Base-by-base conservation (phyloP, 805 yeast genomes). In the Candida coquimbonensis region DNA sequence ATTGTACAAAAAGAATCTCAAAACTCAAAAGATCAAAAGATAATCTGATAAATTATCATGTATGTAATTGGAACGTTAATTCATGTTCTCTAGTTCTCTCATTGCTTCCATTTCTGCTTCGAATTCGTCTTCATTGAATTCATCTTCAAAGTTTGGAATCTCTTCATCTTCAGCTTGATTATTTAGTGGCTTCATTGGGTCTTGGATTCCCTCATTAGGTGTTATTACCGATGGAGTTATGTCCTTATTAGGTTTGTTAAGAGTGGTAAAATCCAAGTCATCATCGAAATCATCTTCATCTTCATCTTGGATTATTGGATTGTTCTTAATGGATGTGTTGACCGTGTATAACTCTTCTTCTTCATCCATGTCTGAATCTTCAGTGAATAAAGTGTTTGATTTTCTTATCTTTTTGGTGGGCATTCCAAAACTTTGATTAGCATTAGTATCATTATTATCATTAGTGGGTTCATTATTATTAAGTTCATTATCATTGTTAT, bases 71-170 rank as follows among this genome's bases (percentile, higher is more conserved):
- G 24, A 21, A 6, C 16, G 4, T n/a, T 13, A 36, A 21, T 36
- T 12, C n/a, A 21, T 13, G 13, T 42, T 32, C 14, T 46, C 49
- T 21, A 46, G 19, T 9, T 45, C 49, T 25, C 46, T 40, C 56
- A 54, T 45, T 13, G 57, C 52, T 36, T 55, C 58, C 54, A 51
- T 43, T 42, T 56, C 61, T 5, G 56, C 61, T 12, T 47, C 61
- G 29, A 51, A 54, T 9, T 50, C 50, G 9, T 52, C 57, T 4
- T 40, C 48, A 29, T 29, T 29, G 31, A 56, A 52, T 9, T 53
- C 51, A 11, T 29, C 31, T 29, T 51, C 56, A 19, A 29, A n/a
- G 3, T 35, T 33, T 3, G 46, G 44, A 5, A 29, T 14, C 12
- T 36, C 27, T 12, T 41, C 12, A 16, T 38, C 24, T 11, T 16